Conservation (phyloP, 805 yeast genomes). For the fission yeast (Schizosaccharomyces pombe) region DNA sequence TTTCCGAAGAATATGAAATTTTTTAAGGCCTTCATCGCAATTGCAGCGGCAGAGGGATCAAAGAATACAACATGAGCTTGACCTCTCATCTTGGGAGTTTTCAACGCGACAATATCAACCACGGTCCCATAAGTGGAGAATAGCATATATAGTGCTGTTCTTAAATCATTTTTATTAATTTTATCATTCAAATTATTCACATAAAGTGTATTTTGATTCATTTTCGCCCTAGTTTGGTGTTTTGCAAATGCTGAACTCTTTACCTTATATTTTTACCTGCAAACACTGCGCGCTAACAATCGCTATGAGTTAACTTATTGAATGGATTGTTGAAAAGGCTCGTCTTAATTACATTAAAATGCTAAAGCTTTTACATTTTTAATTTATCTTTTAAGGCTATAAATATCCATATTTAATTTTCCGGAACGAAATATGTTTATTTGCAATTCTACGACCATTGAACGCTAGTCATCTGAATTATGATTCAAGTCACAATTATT, state of each 20-base stretch:
- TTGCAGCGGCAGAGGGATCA: conserved; percentile 13
- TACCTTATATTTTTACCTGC: not conserved
- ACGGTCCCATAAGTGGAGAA: conserved; percentile 19
- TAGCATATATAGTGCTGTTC: conserved; percentile 16
- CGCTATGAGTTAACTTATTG: no score
- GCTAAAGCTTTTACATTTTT: no score
- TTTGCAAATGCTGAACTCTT: no score
- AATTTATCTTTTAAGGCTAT: no score
- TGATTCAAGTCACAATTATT: no score
- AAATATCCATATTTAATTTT: no score
- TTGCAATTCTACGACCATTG: no score
- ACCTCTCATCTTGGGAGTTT: conserved; percentile 20
- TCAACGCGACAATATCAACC: conserved; percentile 17
- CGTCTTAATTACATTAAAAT: no score
- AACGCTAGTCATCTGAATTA: no score
- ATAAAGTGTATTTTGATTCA: conserved; percentile 16
- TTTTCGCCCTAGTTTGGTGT: not conserved
- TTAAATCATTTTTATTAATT: conserved; percentile 15
- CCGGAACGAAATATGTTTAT: no score
- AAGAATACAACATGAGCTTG: conserved; percentile 21
- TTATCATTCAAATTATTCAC: conserved; percentile 19
- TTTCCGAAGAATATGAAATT: conserved; percentile 17
- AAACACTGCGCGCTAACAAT: not conserved
- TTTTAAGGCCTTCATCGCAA: conserved; percentile 15
- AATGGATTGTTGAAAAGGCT: no score